Conservation (phyloP, 331 rosid species). For the Erythrophleum ivorense region DNA sequence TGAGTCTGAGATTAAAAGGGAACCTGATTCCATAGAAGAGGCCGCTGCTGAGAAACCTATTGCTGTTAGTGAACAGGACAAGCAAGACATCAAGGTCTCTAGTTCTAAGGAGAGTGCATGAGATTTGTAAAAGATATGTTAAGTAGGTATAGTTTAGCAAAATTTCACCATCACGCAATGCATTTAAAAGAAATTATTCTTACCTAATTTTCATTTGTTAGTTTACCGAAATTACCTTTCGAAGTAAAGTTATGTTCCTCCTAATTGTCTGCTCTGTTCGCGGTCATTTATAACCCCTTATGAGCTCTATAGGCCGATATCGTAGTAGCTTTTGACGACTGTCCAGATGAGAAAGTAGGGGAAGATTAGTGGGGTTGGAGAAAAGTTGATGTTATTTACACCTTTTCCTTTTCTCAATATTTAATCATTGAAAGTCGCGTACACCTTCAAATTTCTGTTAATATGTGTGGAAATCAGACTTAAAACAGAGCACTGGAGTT, state of each 20-base stretch:
- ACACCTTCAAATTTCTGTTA: not conserved
- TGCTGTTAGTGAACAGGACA: constrained; percentile 59
- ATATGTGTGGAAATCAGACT: not conserved
- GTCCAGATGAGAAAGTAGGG: constrained; percentile 7
- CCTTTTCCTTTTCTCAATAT: not conserved
- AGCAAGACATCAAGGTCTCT: constrained; percentile 61
- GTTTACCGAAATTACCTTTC: constrained; percentile 31
- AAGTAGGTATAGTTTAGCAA: constrained; percentile 17
- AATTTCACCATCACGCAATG: constrained; percentile 29
- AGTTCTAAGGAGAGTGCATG: constrained; percentile 79
- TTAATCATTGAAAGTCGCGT: not conserved
- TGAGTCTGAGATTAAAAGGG: constrained; percentile 85
- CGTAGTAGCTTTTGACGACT: constrained; percentile 5
- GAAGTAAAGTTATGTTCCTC: constrained; percentile 6
- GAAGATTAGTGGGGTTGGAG: not conserved
- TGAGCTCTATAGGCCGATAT: not conserved
- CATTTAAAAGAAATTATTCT: constrained; percentile 38
- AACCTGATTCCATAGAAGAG: constrained; percentile 59
- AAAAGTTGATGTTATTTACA: not conserved
- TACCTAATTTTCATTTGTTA: constrained; percentile 33
- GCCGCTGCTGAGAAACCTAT: constrained; percentile 53
- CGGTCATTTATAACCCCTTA: not conserved
- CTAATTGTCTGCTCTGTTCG: not conserved
- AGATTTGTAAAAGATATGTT: constrained; percentile 44
- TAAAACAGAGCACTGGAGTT: not conserved